These are phyloP conservation scores for Globomyces pollinis-pini DNA, from an alignment of 192 early-diverging fungal species.

Conservation along the genomic window DNA sequence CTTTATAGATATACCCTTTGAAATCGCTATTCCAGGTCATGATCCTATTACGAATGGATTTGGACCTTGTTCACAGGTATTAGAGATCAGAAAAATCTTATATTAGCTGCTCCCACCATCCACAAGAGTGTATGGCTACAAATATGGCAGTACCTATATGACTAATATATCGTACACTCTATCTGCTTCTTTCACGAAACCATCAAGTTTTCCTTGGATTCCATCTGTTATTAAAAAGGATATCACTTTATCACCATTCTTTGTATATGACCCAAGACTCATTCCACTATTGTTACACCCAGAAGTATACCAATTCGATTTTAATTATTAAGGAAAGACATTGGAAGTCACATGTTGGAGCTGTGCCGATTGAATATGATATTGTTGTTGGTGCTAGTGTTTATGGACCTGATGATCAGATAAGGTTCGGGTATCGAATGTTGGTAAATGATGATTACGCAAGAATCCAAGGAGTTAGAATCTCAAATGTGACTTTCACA, in stretches of 20 bases:
- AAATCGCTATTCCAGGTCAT: slow-evolving; percentile 3
- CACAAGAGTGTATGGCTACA: not conserved
- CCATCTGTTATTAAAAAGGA: not conserved
- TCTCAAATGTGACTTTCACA: slow-evolving; percentile 27
- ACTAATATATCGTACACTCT: slow-evolving; percentile 21
- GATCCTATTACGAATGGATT: slow-evolving; percentile 7
- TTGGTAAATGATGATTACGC: slow-evolving; percentile 33
- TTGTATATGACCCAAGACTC: slow-evolving; percentile 40
- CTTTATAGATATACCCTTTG: slow-evolving; percentile 10
- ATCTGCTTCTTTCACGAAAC: slow-evolving; percentile 21
- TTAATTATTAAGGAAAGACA: slow-evolving; percentile 32
- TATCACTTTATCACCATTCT: slow-evolving; percentile 21
- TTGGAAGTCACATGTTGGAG: slow-evolving; percentile 37
- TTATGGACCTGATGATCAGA: slow-evolving; percentile 35
- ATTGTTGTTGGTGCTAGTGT: slow-evolving; percentile 34
- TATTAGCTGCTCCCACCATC: not conserved
- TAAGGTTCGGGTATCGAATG: slow-evolving; percentile 37
- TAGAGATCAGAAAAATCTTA: not conserved
- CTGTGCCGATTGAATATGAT: slow-evolving; percentile 44
- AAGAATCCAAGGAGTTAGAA: slow-evolving; percentile 31
- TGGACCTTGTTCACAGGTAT: slow-evolving; percentile 10
- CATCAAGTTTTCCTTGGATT: slow-evolving; percentile 12
- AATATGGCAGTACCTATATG: not conserved
- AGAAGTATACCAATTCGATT: slow-evolving; percentile 24
- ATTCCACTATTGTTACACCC: slow-evolving; percentile 37